phyloP scores from a whole-genome alignment of 1,284 basidiomycete genomes.

The Papiliotrema nemorosa region DNA sequence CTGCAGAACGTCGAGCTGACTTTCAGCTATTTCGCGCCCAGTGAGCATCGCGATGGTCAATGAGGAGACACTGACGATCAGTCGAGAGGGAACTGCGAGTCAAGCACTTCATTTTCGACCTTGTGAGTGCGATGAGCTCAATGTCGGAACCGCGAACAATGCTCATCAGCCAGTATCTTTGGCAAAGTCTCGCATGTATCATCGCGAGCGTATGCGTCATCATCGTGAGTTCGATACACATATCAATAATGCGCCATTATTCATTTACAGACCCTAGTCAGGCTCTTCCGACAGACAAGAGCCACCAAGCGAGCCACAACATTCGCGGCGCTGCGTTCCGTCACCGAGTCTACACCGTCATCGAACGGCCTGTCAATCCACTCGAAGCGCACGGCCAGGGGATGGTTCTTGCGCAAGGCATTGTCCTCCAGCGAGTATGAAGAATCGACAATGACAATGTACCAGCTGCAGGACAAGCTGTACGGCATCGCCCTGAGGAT shows the following conservation, averaged over 20 bases:
- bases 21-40: background rate
- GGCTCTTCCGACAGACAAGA: background rate
- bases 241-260: background rate
- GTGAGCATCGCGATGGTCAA: background rate
- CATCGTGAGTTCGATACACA: constrained; percentile 9
- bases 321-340: background rate
- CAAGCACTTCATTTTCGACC: constrained; percentile 20
- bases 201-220: constrained; percentile 17
- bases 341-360: background rate
- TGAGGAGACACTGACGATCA: background rate
- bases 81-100: constrained; percentile 6
- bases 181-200: constrained; percentile 22
- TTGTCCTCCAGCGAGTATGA: no score
- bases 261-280: background rate
- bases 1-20: background rate
- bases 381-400: no score
- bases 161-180: constrained; percentile 14
- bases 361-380: no score
- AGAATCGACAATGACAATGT: background rate
- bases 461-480: constrained; percentile 13
- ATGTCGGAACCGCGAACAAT: no score
- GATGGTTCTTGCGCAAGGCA: no score
- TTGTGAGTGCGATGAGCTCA: constrained; percentile 4
- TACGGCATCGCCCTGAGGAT: constrained; percentile 22
- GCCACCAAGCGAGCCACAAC: background rate